Evolutionary conservation across 176 grass and related monocot species (phyloP).

Genomic region (Thinopyrum elongatum): DNA sequence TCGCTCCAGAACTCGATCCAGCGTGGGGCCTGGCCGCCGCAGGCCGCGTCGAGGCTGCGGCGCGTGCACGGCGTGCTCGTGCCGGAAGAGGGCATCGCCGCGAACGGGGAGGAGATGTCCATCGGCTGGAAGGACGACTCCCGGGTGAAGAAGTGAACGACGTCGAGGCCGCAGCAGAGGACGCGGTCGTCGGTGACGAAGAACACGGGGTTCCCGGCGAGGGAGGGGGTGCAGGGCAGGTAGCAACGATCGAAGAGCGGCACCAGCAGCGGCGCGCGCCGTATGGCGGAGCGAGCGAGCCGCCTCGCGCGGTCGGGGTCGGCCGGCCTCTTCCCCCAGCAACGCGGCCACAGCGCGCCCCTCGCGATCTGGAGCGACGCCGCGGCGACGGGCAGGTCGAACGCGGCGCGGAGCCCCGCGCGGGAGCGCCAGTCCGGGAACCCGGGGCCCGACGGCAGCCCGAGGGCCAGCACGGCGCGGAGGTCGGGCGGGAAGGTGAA

Average conservation of each 20-base stretch:
- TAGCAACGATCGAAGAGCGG: slow-evolving; percentile 93
- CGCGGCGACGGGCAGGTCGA: slow-evolving; percentile 63
- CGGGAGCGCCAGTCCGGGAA: slow-evolving; percentile 82
- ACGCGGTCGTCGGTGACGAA: slow-evolving; percentile 86
- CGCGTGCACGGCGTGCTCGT: slow-evolving; percentile 40
- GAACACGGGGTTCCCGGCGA: slow-evolving; percentile 94
- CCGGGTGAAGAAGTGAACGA: slow-evolving; percentile 80
- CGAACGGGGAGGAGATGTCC: slow-evolving; percentile 19
- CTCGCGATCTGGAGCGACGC: slow-evolving; percentile 55
- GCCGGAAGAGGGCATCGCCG: background rate
- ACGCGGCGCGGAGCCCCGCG: slow-evolving; percentile 26
- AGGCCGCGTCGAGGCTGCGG: slow-evolving; percentile 73
- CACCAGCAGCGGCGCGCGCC: slow-evolving; percentile 63
- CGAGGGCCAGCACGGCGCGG: slow-evolving; percentile 69
- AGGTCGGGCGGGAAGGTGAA: slow-evolving; percentile 95
- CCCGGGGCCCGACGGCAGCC: slow-evolving; percentile 55
- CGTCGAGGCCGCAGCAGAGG: slow-evolving; percentile 84
- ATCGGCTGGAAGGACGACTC: slow-evolving; percentile 53
- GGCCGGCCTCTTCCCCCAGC: slow-evolving; percentile 59
- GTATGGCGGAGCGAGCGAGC: slow-evolving; percentile 63
- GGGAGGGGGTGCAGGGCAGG: slow-evolving; percentile 70
- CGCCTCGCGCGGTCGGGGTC: slow-evolving; percentile 61
- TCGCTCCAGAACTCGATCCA: slow-evolving; percentile 99
- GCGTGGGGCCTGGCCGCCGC: slow-evolving; percentile 55
- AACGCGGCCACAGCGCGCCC: slow-evolving; percentile 75